Evolutionary conservation across 1,284 basidiomycete species (phyloP).

Genomic region (Leccinum huronense): DNA sequence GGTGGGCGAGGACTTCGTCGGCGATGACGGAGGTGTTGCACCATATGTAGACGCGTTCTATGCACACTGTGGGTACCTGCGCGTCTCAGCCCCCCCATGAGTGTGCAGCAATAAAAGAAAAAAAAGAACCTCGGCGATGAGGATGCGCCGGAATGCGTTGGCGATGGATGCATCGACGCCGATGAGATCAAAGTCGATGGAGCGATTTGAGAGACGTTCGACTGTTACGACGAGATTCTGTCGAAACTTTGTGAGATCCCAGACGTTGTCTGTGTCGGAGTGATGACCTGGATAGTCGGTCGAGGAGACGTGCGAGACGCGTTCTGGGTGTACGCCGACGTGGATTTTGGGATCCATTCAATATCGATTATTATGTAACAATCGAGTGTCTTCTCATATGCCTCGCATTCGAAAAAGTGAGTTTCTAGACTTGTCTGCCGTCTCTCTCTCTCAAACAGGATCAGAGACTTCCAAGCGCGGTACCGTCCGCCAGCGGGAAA

Average conservation of each 20-base stretch:
- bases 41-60: conserved; percentile 93
- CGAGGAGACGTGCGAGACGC: conserved; percentile 73
- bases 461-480: conserved; percentile 84
- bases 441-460: background rate
- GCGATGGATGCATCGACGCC: conserved; percentile 97
- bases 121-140: conserved; percentile 79
- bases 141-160: conserved; percentile 88
- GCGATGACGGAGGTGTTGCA: conserved; percentile 95
- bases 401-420: conserved; percentile 75
- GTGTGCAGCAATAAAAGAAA: background rate
- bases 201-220: conserved; percentile 74
- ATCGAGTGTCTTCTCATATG: conserved; percentile 36
- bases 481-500: conserved; percentile 72
- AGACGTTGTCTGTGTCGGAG: conserved; percentile 80
- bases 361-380: conserved; percentile 29
- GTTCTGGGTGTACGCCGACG: conserved; percentile 65
- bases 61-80: conserved; percentile 89
- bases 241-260: conserved; percentile 76
- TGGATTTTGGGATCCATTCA: conserved; percentile 42
- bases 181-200: conserved; percentile 93
- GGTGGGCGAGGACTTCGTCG: conserved; percentile 91
- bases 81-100: conserved; percentile 3
- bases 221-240: conserved; percentile 75
- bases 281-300: conserved; percentile 88
- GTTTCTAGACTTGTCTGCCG: conserved; percentile 21